Evolutionary conservation across 192 early-diverging fungal species (phyloP).

Genomic region (Backusella morwellensis): DNA sequence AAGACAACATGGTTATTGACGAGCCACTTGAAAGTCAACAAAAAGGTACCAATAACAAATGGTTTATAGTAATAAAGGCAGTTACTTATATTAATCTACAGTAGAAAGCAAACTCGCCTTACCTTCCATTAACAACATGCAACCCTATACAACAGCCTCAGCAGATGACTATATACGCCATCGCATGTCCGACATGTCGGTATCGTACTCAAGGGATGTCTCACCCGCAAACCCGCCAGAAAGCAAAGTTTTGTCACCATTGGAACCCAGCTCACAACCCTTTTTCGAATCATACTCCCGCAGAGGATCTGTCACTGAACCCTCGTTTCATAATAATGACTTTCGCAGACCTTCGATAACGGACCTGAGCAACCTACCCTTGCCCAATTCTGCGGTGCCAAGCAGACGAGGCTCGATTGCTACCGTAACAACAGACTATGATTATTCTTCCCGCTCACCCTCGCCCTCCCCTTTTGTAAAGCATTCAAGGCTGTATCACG

Average conservation of each 20-base stretch:
- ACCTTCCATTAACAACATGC: slow-evolving; percentile 24
- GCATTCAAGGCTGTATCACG: background rate
- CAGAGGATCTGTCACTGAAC: slow-evolving; percentile 30
- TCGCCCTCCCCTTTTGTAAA: slow-evolving; percentile 30
- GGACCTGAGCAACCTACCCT: slow-evolving; percentile 29
- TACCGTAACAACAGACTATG: slow-evolving; percentile 27
- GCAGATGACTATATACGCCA: slow-evolving; percentile 35
- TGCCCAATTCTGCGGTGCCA: slow-evolving; percentile 20
- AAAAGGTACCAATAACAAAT: background rate
- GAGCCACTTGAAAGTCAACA: slow-evolving; percentile 9
- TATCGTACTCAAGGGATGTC: slow-evolving; percentile 9
- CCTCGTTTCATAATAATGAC: slow-evolving; percentile 18
- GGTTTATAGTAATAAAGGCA: background rate
- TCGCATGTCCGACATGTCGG: slow-evolving; percentile 36
- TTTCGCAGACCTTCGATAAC: slow-evolving; percentile 27
- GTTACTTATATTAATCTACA: background rate
- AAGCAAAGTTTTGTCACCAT: slow-evolving; percentile 18
- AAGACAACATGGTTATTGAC: slow-evolving; percentile 7
- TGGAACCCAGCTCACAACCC: slow-evolving; percentile 30
- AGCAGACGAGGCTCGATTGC: slow-evolving; percentile 30
- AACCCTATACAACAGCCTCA: slow-evolving; percentile 21
- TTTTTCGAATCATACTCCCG: slow-evolving; percentile 22
- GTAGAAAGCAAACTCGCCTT: slow-evolving; percentile 22
- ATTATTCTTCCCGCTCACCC: slow-evolving; percentile 32
- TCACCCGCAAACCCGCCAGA: slow-evolving; percentile 20